A percentile compares a stretch with the other conserved stretches of the same genome.
phyloP scores from a whole-genome alignment of 208 protist genomes.

The Acanthamoeba sp. region DNA sequence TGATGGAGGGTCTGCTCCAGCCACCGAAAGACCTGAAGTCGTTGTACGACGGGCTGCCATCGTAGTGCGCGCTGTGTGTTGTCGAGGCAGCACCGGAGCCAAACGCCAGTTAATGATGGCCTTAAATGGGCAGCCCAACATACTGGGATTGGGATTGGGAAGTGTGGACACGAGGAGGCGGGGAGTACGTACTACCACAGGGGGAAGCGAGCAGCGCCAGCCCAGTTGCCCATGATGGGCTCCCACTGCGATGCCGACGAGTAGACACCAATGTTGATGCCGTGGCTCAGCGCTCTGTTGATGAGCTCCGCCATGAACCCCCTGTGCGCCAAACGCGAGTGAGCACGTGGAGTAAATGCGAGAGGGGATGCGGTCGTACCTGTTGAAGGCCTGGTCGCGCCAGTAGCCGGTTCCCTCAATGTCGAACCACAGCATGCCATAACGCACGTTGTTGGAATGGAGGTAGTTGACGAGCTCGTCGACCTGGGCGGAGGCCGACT shows the following conservation, averaged over 20 bases:
- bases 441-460: constrained; percentile 15
- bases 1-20: constrained; percentile 53
- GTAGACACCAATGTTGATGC: constrained; percentile 47
- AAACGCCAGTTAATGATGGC: no score
- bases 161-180: neutral
- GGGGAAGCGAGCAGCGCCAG: constrained; percentile 18
- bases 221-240: constrained; percentile 66
- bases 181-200: constrained; percentile 64
- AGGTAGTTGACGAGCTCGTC: constrained; percentile 62
- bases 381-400: constrained; percentile 65
- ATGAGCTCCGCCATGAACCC: constrained; percentile 31
- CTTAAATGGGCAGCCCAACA: neutral
- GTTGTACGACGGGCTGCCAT: constrained; percentile 17
- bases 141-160: neutral
- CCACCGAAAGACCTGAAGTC: constrained; percentile 61
- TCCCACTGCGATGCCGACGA: constrained; percentile 50
- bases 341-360: neutral
- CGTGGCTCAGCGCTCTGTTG: neutral
- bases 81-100: no score
- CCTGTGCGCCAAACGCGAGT: neutral
- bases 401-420: constrained; percentile 54
- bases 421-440: constrained; percentile 72
- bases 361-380: neutral
- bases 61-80: constrained; percentile 31
- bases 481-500: constrained; percentile 32